Percentiles rank a stretch among this genome's conserved stretches.
Conservation (phyloP, 139 green algal species). For the Eudorina sp. region DNA sequence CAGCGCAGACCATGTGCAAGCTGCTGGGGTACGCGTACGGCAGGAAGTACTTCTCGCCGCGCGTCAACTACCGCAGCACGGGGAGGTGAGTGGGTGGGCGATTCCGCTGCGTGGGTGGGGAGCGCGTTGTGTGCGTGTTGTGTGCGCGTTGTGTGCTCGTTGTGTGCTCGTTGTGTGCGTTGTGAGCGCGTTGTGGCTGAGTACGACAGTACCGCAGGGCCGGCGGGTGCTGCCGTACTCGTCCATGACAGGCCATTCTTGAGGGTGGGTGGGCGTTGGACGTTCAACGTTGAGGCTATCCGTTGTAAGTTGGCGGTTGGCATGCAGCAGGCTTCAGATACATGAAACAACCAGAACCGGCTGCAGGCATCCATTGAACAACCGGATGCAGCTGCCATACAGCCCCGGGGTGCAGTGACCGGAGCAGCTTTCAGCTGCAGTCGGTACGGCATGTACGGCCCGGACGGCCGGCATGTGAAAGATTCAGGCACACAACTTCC, state of each 20-base stretch:
- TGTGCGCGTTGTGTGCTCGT: background rate
- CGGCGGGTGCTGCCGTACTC: background rate
- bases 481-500: too few relatives aligned
- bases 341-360: too few relatives aligned
- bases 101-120: background rate
- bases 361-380: too few relatives aligned
- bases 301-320: too few relatives aligned
- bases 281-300: too few relatives aligned
- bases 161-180: background rate
- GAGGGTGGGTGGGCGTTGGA: too few relatives aligned
- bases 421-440: too few relatives aligned
- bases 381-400: too few relatives aligned
- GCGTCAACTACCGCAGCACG: background rate
- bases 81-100: background rate
- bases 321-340: too few relatives aligned
- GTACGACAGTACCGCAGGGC: background rate
- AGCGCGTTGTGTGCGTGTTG: background rate
- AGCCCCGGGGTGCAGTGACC: too few relatives aligned
- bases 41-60: background rate
- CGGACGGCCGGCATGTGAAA: too few relatives aligned
- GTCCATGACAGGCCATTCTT: background rate
- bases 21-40: constrained; percentile 26
- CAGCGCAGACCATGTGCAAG: constrained; percentile 11
- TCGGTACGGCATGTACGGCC: too few relatives aligned
- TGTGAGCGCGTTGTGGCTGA: background rate